phyloP scores from a whole-genome alignment of 345 rosid genomes.

The Pistacia atlantica region DNA sequence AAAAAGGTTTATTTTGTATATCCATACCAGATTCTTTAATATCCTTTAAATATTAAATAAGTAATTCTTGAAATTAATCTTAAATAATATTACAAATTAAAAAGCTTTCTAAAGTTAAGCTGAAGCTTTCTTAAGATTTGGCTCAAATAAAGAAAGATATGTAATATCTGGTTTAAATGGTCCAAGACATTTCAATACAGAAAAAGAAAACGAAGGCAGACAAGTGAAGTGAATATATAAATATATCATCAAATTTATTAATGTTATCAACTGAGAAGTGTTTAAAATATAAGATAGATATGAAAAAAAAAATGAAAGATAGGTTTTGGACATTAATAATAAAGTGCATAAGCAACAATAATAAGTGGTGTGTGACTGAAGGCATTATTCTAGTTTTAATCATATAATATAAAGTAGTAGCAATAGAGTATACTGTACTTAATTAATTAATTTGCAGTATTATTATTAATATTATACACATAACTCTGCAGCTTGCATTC shows the following conservation, averaged over 20 bases:
- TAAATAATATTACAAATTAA: no score
- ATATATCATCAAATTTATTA: not conserved
- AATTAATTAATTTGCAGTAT: not conserved
- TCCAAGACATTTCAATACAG: not conserved
- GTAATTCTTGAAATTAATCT: no score
- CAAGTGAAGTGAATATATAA: not conserved
- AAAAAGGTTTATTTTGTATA: no score
- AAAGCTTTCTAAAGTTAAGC: no score
- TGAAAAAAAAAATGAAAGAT: not conserved
- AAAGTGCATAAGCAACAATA: not conserved
- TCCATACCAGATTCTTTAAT: no score
- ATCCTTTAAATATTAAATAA: no score
- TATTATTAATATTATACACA: not conserved
- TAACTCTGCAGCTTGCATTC: not conserved
- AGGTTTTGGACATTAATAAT: slow-evolving; percentile 13
- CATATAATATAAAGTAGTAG: not conserved
- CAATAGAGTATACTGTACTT: not conserved
- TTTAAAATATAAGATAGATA: not conserved
- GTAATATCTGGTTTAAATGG: not conserved
- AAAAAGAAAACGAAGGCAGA: not conserved
- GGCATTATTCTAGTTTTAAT: slow-evolving; percentile 6
- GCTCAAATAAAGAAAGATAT: no score
- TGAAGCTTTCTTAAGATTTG: no score
- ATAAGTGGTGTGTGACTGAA: slow-evolving; percentile 18
- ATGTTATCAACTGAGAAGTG: not conserved